phyloP scores from a whole-genome alignment of 106 monocot genomes.

The Apostasia shenzhenica region DNA sequence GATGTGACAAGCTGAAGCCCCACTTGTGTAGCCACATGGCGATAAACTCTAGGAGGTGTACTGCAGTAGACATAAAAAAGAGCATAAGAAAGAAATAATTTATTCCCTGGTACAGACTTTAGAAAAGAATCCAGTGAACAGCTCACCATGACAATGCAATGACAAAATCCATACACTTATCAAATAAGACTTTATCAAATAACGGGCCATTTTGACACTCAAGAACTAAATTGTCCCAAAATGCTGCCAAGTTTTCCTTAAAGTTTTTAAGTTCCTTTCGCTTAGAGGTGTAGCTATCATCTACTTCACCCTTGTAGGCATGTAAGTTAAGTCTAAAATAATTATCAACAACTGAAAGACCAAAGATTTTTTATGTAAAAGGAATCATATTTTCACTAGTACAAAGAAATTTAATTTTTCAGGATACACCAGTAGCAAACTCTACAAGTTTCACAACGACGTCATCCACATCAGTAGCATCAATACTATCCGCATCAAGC shows the following conservation, averaged over 20 bases:
- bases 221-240: slow-evolving; percentile 84
- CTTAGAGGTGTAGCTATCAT: slow-evolving; percentile 80
- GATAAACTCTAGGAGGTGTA: slow-evolving; percentile 93
- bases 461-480: slow-evolving; percentile 79
- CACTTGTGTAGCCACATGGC: slow-evolving; percentile 78
- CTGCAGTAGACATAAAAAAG: slow-evolving; percentile 24
- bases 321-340: slow-evolving; percentile 33
- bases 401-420: background rate
- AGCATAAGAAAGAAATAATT: slow-evolving; percentile 1
- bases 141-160: slow-evolving; percentile 92
- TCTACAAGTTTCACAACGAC: slow-evolving; percentile 78
- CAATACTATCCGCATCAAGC: slow-evolving; percentile 51
- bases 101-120: background rate
- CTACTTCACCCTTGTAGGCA: slow-evolving; percentile 49
- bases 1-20: slow-evolving; percentile 97
- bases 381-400: background rate
- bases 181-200: slow-evolving; percentile 83
- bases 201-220: slow-evolving; percentile 96
- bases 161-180: slow-evolving; percentile 87
- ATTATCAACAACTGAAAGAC: background rate
- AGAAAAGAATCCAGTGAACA: background rate
- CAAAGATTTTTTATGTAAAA: background rate
- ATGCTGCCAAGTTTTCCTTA: slow-evolving; percentile 77
- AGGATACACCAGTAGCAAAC: slow-evolving; percentile 73
- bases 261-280: slow-evolving; percentile 77